Percentiles rank a stretch among this genome's conserved stretches.
phyloP scores from a whole-genome alignment of 768 basidiomycete species.

The Hericium coralloides region DNA sequence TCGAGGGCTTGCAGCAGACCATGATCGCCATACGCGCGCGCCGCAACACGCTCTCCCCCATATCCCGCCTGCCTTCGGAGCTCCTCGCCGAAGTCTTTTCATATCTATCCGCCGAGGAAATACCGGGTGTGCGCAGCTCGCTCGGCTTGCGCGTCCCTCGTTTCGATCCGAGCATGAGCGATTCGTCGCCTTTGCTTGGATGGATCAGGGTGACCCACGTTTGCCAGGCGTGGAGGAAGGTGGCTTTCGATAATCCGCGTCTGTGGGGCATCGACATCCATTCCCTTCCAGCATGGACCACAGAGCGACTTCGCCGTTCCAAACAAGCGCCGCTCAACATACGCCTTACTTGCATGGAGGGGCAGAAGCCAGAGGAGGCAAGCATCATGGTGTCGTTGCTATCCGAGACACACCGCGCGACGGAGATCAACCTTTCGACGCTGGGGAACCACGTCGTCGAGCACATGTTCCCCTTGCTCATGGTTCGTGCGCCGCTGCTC shows the following conservation, averaged over 20 bases:
- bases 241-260: background rate
- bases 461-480: background rate
- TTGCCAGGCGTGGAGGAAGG: background rate
- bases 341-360: background rate
- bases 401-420: background rate
- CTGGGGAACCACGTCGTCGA: background rate
- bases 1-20: background rate
- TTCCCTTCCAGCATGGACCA: background rate
- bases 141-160: background rate
- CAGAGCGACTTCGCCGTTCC: background rate
- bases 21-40: background rate
- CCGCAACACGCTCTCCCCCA: background rate
- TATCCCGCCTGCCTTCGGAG: background rate
- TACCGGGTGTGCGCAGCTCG: background rate
- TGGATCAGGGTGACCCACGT: conserved; percentile 1
- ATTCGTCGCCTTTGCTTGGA: background rate
- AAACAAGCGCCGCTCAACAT: background rate
- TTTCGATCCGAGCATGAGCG: background rate
- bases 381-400: background rate
- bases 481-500: background rate
- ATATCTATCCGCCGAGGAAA: background rate
- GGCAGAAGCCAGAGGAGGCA: background rate
- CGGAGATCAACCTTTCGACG: background rate
- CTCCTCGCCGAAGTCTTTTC: background rate
- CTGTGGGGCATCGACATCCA: background rate